These are phyloP conservation scores for Cercospora sp. DNA, from an alignment of 2,329 filamentous ascomycete genomes.

Conservation along the genomic window DNA sequence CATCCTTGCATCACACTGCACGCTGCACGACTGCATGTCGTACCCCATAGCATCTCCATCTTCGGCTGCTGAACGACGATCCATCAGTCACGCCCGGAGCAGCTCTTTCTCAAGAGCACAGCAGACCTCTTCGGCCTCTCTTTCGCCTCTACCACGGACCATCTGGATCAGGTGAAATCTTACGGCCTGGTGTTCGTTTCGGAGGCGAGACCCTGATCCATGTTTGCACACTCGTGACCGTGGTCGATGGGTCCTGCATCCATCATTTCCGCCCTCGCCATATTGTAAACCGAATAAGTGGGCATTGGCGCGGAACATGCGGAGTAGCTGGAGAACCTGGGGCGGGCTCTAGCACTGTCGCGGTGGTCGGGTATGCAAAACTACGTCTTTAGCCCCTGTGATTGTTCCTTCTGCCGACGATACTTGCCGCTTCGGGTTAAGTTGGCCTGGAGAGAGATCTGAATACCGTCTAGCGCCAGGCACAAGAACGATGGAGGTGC, in stretches of 20 bases:
- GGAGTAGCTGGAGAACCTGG: neutral
- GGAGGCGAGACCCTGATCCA: neutral
- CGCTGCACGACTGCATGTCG: neutral
- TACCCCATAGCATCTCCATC: neutral
- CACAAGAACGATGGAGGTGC: neutral
- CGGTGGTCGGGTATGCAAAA: neutral
- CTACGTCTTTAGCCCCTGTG: neutral
- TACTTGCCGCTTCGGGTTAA: constrained; percentile 4
- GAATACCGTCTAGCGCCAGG: constrained; percentile 3
- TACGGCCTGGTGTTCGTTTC: neutral
- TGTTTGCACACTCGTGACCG: neutral
- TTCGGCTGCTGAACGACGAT: neutral
- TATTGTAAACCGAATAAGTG: neutral
- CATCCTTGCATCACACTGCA: neutral
- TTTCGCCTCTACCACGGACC: neutral
- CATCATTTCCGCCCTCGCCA: neutral
- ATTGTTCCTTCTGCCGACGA: neutral
- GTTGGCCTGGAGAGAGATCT: neutral
- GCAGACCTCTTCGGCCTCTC: neutral
- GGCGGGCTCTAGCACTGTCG: neutral
- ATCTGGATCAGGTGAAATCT: neutral
- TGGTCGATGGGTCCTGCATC: neutral
- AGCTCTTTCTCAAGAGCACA: neutral
- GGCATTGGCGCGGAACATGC: neutral
- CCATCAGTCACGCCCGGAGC: neutral